These are phyloP conservation scores for Grosmannia clavigera DNA, from an alignment of 2,329 filamentous ascomycete species.

Conservation along the genomic window DNA sequence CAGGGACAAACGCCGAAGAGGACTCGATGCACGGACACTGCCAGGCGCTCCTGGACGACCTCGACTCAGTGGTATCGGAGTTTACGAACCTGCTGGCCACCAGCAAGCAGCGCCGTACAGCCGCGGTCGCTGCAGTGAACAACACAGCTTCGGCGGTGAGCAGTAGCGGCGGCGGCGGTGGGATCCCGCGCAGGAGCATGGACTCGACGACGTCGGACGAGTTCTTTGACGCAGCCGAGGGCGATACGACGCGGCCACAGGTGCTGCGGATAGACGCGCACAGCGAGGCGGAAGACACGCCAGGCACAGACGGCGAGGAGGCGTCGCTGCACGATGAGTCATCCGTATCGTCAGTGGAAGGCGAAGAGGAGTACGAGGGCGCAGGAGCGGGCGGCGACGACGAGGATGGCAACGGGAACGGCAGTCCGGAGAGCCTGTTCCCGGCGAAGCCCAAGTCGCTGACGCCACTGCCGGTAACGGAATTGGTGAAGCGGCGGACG, in stretches of 20 bases:
- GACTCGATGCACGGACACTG: conserved; percentile 69
- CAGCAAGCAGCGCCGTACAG: conserved; percentile 60
- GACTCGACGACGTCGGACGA: conserved; percentile 76
- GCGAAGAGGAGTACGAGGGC: conserved; percentile 37
- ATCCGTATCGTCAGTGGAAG: conserved; percentile 46
- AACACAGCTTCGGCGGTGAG: conserved; percentile 41
- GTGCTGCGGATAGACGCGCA: conserved; percentile 10
- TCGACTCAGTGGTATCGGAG: conserved; percentile 72
- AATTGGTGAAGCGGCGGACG: conserved; percentile 51
- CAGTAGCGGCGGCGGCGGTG: conserved; percentile 43
- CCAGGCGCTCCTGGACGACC: conserved; percentile 67
- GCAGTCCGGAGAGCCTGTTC: conserved; percentile 47
- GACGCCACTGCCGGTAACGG: conserved; percentile 60
- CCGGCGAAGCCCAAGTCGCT: conserved; percentile 66
- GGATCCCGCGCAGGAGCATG: conserved; percentile 50
- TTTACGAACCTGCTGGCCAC: conserved; percentile 67
- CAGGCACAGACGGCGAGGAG: conserved; percentile 43
- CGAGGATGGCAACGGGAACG: conserved; percentile 33
- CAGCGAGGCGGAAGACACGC: conserved; percentile 11
- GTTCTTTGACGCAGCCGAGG: conserved; percentile 87
- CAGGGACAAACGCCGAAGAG: conserved; percentile 33
- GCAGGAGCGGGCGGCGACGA: conserved; percentile 45
- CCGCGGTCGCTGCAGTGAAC: conserved; percentile 30
- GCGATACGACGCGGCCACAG: conserved; percentile 23
- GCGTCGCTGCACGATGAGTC: conserved; percentile 47